Base-by-base conservation (phyloP, 1,284 basidiomycete genomes). In the Takashimella koratensis region DNA sequence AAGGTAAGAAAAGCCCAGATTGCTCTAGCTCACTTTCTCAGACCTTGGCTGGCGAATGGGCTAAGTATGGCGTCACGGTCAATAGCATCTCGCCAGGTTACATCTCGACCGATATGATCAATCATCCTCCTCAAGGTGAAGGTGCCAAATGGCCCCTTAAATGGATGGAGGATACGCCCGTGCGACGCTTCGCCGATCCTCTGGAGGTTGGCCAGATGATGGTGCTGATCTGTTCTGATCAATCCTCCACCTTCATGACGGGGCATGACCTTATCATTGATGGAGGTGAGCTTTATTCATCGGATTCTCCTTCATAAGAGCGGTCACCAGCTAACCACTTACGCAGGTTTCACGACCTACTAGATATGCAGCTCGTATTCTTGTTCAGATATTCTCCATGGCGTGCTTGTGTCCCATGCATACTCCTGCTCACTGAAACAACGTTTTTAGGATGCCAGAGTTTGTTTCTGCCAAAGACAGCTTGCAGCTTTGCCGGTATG, bases 11-110 rank as follows among this genome's bases (percentile, higher is more conserved):
- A 10, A 3, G 20, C 16, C 24, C 16, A 20, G 39, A 13, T 13
- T 13, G 39, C 3, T 5, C 39, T 41, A 20, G 20, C 39, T 3
- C 39, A n/a, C n/a, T n/a, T 2, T 16, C 21, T 11, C 20, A 63
- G 59, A 54, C 51, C 43, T 52, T 65, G 40, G 63, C 63, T 0
- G 63, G 54, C 8, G 63, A 65, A 52, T 65, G 63, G 63, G 63
- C 54, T 5, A 25, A 43, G n/a, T 40, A 51, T 20, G 60, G 58
- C 11, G 50, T 65, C 20, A 41, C 47, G 3, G 56, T 65, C 50
- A 65, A 65, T 44, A 49, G 51, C 10, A 30, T 62, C 40, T 63
- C 60, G 12, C 60, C 60, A 21, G 42, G 42, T 10, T 63, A 62
- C 48, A 58, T 62, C 13, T 45, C 52, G 16, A 64, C 62, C 11